Conservation (phyloP, 768 basidiomycete genomes). For the Lentinus brumalis region DNA sequence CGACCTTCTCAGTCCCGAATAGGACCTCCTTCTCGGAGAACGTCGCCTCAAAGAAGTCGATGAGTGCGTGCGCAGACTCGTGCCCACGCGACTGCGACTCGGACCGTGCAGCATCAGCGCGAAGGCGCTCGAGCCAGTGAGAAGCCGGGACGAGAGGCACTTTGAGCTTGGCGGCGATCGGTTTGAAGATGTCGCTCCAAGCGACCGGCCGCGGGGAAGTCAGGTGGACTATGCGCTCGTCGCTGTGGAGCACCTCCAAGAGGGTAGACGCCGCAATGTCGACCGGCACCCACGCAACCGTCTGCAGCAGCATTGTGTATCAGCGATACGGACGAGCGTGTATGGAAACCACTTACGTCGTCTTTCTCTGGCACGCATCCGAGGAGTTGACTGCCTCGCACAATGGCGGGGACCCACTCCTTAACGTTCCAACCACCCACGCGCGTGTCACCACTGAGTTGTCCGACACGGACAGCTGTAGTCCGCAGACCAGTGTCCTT, state of each 20-base stretch:
- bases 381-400: slow-evolving; percentile 29
- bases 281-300: slow-evolving; percentile 6
- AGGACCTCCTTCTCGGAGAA: slow-evolving; percentile 7
- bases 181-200: slow-evolving; percentile 22
- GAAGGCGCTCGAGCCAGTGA: slow-evolving; percentile 26
- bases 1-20: slow-evolving; percentile 16
- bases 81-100: slow-evolving; percentile 5
- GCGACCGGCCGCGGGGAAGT: slow-evolving; percentile 27
- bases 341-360: slow-evolving; percentile 34
- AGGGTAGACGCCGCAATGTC: slow-evolving; percentile 8
- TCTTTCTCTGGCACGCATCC: slow-evolving; percentile 35
- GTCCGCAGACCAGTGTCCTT: slow-evolving; percentile 33
- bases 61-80: slow-evolving; percentile 15
- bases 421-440: slow-evolving; percentile 35
- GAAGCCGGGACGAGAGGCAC: slow-evolving; percentile 23
- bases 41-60: slow-evolving; percentile 15
- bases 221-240: slow-evolving; percentile 18
- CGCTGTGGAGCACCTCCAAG: slow-evolving; percentile 7
- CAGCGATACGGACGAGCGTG: background rate
- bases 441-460: slow-evolving; percentile 29
- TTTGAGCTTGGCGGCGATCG: slow-evolving; percentile 19
- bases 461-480: slow-evolving; percentile 37
- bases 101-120: slow-evolving; percentile 4
- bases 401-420: slow-evolving; percentile 49
- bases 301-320: background rate